Evolutionary conservation across 225 moss, liverwort and hornwort species (phyloP), one percentile per base, ranked within the genome.

Genomic region (Lunularia cruciata): DNA sequence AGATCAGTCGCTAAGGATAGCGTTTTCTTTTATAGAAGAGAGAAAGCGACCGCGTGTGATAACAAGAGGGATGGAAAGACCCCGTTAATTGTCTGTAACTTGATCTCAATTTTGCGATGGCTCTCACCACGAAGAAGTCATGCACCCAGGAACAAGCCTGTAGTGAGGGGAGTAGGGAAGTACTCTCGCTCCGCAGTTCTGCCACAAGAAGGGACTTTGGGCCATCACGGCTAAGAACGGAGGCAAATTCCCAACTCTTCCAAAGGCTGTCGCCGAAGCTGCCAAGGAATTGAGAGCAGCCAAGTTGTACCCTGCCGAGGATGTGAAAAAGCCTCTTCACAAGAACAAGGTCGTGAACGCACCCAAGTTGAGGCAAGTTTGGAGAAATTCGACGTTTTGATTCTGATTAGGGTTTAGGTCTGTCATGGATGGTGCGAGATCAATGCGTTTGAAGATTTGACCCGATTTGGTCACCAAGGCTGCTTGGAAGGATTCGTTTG

Each of bases 201-300:
- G 92, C 16, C 95, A 91, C 91, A 90, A 88, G 77, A 71, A 81
- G 8, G 92, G 92, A 3, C 36, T 95, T 57, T 92, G 92, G 88
- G 92, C 92, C 0, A 83, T 95, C 77, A 95, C 91, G 79, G 92
- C 86, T 12, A 95, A 92, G 83, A 78, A 95, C 18, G 92, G 95
- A 23, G 92, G 89, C 35, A 65, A 77, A 20, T 91, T 88, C 69
- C 88, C 91, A 0, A 59, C 73, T 0, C 80, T 80, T 43, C 52
- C 64, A 48, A 90, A 90, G 69, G 78, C 46, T 6, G 73, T 71
- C 20, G 74, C 78, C 1, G 66, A 77, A 20, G 80, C 70, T 34
- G 27, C 75, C 25, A 76, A 79, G 67, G 73, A 75, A 60, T 31
- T 65, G 2, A 68, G 80, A 27, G 84, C 90, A 25, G 88, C 88